phyloP scores from a whole-genome alignment of 257 asterid species.

The Apocynum venetum region DNA sequence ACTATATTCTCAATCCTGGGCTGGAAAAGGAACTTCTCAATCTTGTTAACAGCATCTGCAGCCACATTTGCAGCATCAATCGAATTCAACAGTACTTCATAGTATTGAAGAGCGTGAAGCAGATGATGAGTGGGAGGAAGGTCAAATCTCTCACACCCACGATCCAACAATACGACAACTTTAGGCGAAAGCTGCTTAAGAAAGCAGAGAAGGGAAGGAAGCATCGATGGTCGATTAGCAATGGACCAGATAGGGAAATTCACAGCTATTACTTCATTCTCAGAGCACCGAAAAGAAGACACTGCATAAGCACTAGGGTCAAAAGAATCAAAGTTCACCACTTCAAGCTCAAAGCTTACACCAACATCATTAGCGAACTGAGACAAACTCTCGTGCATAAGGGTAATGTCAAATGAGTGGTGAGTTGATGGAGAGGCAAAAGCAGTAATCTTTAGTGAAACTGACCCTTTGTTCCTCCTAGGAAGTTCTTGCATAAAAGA shows the following conservation, averaged over 20 bases:
- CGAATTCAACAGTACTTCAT: slow-evolving; percentile 40
- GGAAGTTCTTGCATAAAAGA: slow-evolving; percentile 61
- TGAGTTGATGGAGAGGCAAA: slow-evolving; percentile 52
- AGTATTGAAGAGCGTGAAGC: slow-evolving; percentile 46
- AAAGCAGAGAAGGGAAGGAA: slow-evolving; percentile 40
- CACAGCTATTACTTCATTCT: slow-evolving; percentile 39
- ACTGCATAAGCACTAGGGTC: slow-evolving; percentile 36
- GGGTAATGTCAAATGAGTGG: slow-evolving; percentile 41
- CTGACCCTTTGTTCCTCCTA: slow-evolving; percentile 22
- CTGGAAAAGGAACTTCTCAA: slow-evolving; percentile 46
- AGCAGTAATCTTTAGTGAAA: slow-evolving; percentile 43
- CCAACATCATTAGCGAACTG: slow-evolving; percentile 44
- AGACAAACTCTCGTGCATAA: slow-evolving; percentile 46
- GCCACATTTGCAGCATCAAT: slow-evolving; percentile 37
- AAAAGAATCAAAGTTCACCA: slow-evolving; percentile 52
- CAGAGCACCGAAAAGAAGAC: slow-evolving; percentile 34
- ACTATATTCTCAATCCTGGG: slow-evolving; percentile 45
- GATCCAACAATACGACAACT: slow-evolving; percentile 40
- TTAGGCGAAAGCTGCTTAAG: slow-evolving; percentile 47
- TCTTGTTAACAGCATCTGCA: slow-evolving; percentile 33
- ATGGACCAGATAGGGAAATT: slow-evolving; percentile 52
- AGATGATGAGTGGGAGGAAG: slow-evolving; percentile 41
- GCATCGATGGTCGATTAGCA: slow-evolving; percentile 25
- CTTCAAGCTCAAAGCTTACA: slow-evolving; percentile 45
- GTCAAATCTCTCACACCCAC: slow-evolving; percentile 43